These are phyloP conservation scores for Exophiala spinifera DNA, from an alignment of 2,329 filamentous ascomycete genomes.

Conservation along the genomic window DNA sequence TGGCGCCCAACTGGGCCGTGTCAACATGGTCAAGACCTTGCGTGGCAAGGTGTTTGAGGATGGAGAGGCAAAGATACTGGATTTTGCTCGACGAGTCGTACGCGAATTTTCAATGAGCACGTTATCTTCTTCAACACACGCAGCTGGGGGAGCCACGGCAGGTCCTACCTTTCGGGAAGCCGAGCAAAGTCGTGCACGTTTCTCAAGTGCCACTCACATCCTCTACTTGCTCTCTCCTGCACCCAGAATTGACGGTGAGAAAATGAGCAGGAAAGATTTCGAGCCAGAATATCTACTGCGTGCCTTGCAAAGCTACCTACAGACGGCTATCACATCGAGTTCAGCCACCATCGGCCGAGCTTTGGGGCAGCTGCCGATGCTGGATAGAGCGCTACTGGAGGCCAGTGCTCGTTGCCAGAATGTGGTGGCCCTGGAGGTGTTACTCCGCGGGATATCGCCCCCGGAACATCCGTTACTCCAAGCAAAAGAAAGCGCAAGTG, in stretches of 20 bases:
- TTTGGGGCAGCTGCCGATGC: slow-evolving; percentile 72
- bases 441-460: slow-evolving; percentile 66
- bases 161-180: slow-evolving; percentile 54
- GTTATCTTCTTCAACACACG: slow-evolving; percentile 39
- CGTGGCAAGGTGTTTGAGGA: slow-evolving; percentile 67
- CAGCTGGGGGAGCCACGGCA: slow-evolving; percentile 19
- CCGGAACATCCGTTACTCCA: slow-evolving; percentile 65
- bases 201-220: slow-evolving; percentile 69
- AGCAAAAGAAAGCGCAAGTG: slow-evolving; percentile 5
- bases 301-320: slow-evolving; percentile 76
- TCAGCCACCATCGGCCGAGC: slow-evolving; percentile 71
- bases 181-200: slow-evolving; percentile 72
- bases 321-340: slow-evolving; percentile 74
- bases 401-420: slow-evolving; percentile 84
- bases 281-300: slow-evolving; percentile 70
- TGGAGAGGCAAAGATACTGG: slow-evolving; percentile 69
- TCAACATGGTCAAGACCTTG: slow-evolving; percentile 69
- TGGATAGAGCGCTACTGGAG: slow-evolving; percentile 79
- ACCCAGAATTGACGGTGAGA: slow-evolving; percentile 33
- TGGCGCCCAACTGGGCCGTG: slow-evolving; percentile 69
- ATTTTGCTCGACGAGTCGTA: slow-evolving; percentile 72
- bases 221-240: slow-evolving; percentile 79
- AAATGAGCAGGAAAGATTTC: slow-evolving; percentile 51
- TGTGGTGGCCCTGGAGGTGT: slow-evolving; percentile 77
- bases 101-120: slow-evolving; percentile 76